Evolutionary conservation across 2,329 filamentous ascomycete species (phyloP), one percentile per base, ranked within the genome.

Genomic region (Fonsecaea pedrosoi): DNA sequence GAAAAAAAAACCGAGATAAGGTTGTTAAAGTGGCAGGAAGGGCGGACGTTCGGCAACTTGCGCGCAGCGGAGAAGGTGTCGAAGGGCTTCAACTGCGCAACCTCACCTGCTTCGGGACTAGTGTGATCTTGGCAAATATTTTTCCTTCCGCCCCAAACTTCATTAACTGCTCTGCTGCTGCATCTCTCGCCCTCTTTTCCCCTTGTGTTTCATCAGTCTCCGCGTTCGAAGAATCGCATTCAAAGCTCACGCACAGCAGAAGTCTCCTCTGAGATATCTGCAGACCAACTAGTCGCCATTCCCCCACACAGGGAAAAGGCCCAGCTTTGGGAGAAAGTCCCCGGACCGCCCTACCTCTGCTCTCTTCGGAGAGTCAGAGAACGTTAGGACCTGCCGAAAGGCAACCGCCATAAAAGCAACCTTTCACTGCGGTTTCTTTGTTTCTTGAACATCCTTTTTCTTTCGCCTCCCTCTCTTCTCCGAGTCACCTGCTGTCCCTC

Each of bases 281-380:
- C 72, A 73, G 56, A 72, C 70, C 72, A 25, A 25, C 70, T 1
- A 42, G 18, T 2, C n/a, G 40, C 40, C 40, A 25, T 25, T 25
- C 25, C 25, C 25, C 25, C 25, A 25, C 40, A n/a, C 77, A 75
- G 71, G 74, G 25, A 25, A 9, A 2, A n/a, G 40, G 40, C 13
- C 5, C 74, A 78, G 94, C 94, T 97, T 97, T 95, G 93, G 94
- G 94, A 97, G 94, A 98, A 98, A 98, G 94, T 98, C 94, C 94
- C 94, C 94, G 94, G 94, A 97, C 94, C 89, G 71, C 82, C 86
- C 85, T 85, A 82, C 80, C 77, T 74, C 74, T 70, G 25, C 74
- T 77, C 21, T 30, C 18, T 56, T 30, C 9, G 8, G 77, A 72
- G 25, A 37, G n/a, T 3, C 65, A 71, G 62, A 71, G 73, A 66